Conservation (phyloP, 2,329 filamentous ascomycete species). For the Aurifilum marmelostoma region DNA sequence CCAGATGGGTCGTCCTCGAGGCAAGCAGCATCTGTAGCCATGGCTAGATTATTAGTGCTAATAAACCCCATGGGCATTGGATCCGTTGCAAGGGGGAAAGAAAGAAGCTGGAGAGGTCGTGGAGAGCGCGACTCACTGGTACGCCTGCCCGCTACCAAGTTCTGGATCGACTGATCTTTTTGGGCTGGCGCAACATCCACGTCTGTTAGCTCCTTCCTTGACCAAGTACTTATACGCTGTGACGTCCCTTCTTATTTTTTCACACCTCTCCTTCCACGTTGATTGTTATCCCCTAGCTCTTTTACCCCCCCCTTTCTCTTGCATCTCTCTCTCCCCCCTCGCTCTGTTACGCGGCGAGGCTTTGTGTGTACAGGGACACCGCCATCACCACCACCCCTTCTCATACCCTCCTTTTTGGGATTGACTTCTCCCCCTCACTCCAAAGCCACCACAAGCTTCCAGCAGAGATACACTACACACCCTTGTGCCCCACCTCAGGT, state of each 20-base stretch:
- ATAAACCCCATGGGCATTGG: conserved; percentile 6
- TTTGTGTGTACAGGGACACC: too few relatives aligned
- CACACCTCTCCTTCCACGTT: background rate
- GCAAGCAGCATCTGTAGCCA: background rate
- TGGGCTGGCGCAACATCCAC: background rate
- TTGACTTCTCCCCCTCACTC: too few relatives aligned
- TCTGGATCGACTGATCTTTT: background rate
- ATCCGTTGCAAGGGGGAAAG: background rate
- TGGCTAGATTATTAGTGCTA: background rate
- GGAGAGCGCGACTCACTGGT: background rate
- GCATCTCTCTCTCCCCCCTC: background rate
- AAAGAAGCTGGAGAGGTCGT: background rate
- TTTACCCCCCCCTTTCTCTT: background rate
- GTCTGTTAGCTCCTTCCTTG: background rate
- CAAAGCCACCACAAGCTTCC: too few relatives aligned
- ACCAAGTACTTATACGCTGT: background rate
- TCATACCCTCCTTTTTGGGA: background rate
- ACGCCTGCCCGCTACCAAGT: background rate
- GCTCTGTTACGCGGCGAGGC: background rate
- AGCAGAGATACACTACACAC: too few relatives aligned
- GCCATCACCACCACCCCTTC: too few relatives aligned
- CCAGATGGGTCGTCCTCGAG: background rate
- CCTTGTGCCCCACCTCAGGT: background rate
- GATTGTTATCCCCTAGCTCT: too few relatives aligned
- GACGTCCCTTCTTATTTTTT: background rate